Conservation (phyloP, 345 rosid species). For the Microthlaspi erraticum region DNA sequence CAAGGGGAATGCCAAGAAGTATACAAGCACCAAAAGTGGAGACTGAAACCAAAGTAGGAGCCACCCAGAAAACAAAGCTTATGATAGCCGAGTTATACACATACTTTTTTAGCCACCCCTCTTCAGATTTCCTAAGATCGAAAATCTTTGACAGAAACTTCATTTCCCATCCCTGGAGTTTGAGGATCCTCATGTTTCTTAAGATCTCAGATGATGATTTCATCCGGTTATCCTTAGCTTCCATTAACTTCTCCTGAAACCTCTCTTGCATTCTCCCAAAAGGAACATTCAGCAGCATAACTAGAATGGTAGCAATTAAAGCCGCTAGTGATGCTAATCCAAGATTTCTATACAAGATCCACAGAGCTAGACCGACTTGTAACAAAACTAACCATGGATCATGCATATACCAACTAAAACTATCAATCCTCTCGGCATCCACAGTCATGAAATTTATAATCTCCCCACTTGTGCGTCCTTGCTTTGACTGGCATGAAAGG, state of each 20-base stretch:
- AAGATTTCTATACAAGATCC: slow-evolving; percentile 63
- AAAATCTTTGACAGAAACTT: slow-evolving; percentile 68
- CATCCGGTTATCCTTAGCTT: slow-evolving; percentile 72
- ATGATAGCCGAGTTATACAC: slow-evolving; percentile 56
- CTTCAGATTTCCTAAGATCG: slow-evolving; percentile 54
- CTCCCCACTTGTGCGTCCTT: slow-evolving; percentile 70
- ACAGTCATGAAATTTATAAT: slow-evolving; percentile 74
- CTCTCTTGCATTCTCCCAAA: slow-evolving; percentile 62
- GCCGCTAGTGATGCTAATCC: slow-evolving; percentile 67
- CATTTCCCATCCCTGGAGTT: slow-evolving; percentile 85
- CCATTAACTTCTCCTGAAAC: slow-evolving; percentile 73
- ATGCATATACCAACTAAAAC: slow-evolving; percentile 63
- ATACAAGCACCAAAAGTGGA: slow-evolving; percentile 65
- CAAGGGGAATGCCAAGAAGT: slow-evolving; percentile 63
- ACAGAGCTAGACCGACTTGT: slow-evolving; percentile 60
- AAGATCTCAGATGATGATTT: slow-evolving; percentile 67
- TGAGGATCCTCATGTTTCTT: slow-evolving; percentile 78
- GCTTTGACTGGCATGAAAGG: slow-evolving; percentile 60
- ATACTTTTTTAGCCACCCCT: slow-evolving; percentile 64
- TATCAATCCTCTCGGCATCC: slow-evolving; percentile 68
- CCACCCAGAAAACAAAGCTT: slow-evolving; percentile 65
- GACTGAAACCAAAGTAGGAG: slow-evolving; percentile 71
- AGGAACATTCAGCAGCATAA: slow-evolving; percentile 64
- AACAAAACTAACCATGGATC: slow-evolving; percentile 63
- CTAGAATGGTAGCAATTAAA: slow-evolving; percentile 54